phyloP scores from a whole-genome alignment of 2,329 filamentous ascomycete species.

The Aspergillus aculeatinus region DNA sequence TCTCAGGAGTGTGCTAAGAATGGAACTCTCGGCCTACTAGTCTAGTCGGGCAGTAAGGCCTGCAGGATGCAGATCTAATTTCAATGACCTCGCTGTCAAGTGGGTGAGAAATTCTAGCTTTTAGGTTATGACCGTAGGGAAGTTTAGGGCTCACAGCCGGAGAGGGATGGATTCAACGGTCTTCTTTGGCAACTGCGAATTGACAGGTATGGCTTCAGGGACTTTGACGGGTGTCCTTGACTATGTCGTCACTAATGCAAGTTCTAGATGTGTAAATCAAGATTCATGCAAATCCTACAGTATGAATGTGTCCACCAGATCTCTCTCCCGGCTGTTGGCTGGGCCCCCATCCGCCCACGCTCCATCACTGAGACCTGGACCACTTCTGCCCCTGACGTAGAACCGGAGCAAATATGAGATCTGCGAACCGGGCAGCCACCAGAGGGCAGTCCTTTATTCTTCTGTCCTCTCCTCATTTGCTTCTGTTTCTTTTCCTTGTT shows the following conservation, averaged over 20 bases:
- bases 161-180: background rate
- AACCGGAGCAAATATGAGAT: constrained; percentile 20
- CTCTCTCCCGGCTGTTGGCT: constrained; percentile 8
- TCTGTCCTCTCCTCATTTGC: background rate
- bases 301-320: background rate
- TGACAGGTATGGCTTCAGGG: background rate
- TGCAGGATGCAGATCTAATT: too few relatives aligned
- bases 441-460: constrained; percentile 8
- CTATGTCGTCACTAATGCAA: background rate
- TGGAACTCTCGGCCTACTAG: too few relatives aligned
- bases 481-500: constrained; percentile 3
- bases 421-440: constrained; percentile 14
- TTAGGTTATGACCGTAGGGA: background rate
- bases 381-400: constrained; percentile 18
- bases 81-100: background rate
- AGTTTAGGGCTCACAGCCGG: background rate
- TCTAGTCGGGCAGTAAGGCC: too few relatives aligned
- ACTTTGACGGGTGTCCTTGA: background rate
- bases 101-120: background rate
- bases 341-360: constrained; percentile 3
- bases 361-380: constrained; percentile 15
- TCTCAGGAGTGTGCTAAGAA: too few relatives aligned
- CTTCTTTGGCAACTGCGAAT: background rate
- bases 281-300: background rate
- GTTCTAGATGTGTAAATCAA: background rate